Base-by-base conservation (phyloP, 306 rosid species). In the Quercus suber region DNA sequence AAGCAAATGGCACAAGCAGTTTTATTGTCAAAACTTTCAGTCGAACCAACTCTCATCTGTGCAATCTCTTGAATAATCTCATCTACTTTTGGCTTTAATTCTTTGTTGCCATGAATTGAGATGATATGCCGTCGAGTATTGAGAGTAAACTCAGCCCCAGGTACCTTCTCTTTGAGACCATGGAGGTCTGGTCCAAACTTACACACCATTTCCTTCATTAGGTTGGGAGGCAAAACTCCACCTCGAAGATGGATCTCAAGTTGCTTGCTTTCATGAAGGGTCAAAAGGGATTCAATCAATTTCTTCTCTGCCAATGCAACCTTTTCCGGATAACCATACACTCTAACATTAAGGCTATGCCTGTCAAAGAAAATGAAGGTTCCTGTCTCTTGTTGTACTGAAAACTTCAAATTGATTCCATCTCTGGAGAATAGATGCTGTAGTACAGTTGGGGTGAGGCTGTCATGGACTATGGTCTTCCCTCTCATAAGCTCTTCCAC, bases 141-240 rank as follows among this genome's bases (percentile, higher is more conserved):
- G 55, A 96, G 92, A 45, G 59, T 78, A 79, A 89, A 80, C 41
- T 88, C 89, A n/a, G 89, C 89, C 64, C 85, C 96, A 0, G 94
- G 97, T 63, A 96, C 82, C 88, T 68, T 84, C 81, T 83, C 92
- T 86, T 91, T 91, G 53, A 96, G 89, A 41, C 92, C 91, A 18
- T 28, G 80, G 60, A 96, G 96, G 83, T 96, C 98, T 17, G 97
- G 89, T 61, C 99, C 99, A 23, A 96, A 93, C 71, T 83, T 84
- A 78, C 37, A 87, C 20, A 96, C 95, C 77, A 96, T 89, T 80
- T 84, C 87, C 89, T 96, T 96, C 96, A 96, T 84, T 76, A 96
- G 69, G 77, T 93, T 90, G n/a, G 91, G 82, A 79, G 97, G 99
- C 82, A 84, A 82, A 55, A 84, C 82, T 69, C 65, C 81, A 19